Conservation (phyloP, 257 asterid species). For the Solanum arcanum region DNA sequence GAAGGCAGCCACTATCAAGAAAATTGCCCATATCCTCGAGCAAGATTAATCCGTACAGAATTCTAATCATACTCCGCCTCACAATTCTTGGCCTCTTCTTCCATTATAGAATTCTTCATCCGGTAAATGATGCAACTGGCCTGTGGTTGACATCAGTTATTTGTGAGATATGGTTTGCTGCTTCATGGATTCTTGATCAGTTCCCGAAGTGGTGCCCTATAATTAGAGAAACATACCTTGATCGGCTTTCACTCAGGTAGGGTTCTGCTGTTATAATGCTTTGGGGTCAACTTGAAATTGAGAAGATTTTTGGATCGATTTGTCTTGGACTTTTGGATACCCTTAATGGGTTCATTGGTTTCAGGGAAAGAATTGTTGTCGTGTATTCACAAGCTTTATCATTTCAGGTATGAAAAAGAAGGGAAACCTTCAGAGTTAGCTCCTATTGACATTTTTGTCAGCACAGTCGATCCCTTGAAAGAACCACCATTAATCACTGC, state of each 20-base stretch:
- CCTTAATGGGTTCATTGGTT: neutral
- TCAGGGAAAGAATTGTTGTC: neutral
- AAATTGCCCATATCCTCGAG: slow-evolving; percentile 74
- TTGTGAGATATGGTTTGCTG: slow-evolving; percentile 92
- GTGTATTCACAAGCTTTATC: neutral
- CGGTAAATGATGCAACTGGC: slow-evolving; percentile 69
- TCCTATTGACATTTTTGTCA: slow-evolving; percentile 59
- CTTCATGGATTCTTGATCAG: slow-evolving; percentile 93
- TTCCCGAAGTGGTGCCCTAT: slow-evolving; percentile 92
- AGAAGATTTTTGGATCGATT: neutral
- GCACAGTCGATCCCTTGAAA: slow-evolving; percentile 85
- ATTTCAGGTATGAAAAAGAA: slow-evolving; percentile 69
- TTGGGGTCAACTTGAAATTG: neutral
- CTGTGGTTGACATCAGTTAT: slow-evolving; percentile 88
- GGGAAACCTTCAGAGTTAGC: slow-evolving; percentile 70
- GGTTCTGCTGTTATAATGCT: neutral
- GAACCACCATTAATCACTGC: slow-evolving; percentile 81
- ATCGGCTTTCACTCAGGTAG: slow-evolving; percentile 77
- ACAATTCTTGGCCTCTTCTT: slow-evolving; percentile 70
- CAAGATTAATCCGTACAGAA: slow-evolving; percentile 76
- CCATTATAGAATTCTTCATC: slow-evolving; percentile 78
- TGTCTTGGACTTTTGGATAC: neutral
- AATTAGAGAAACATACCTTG: slow-evolving; percentile 84
- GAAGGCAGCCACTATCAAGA: slow-evolving; percentile 88
- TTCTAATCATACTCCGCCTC: slow-evolving; percentile 68